These are phyloP conservation scores for Zasmidium angulare DNA, from an alignment of 2,329 filamentous ascomycete species.

Conservation along the genomic window DNA sequence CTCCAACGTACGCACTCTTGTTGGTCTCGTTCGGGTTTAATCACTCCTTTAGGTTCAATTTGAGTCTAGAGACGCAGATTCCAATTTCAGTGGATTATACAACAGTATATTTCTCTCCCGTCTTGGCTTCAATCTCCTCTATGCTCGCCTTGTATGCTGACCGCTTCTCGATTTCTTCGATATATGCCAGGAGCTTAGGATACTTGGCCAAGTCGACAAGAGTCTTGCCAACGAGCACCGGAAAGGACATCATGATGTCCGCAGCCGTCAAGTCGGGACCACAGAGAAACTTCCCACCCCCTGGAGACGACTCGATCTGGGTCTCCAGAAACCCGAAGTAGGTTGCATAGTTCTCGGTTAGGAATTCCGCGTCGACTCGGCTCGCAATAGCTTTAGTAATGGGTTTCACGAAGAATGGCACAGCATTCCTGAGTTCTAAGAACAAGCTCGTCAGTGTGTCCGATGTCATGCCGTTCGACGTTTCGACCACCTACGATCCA, in stretches of 20 bases:
- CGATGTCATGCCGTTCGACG: too few species aligned
- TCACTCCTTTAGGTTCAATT: too few species aligned
- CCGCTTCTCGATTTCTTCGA: conserved; percentile 44
- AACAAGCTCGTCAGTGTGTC: too few species aligned
- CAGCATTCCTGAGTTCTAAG: conserved; percentile 44
- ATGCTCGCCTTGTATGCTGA: conserved; percentile 48
- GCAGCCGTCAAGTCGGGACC: conserved; percentile 50
- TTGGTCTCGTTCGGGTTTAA: too few species aligned
- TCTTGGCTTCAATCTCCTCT: conserved; percentile 50
- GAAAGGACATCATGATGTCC: conserved; percentile 56
- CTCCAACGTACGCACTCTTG: too few species aligned
- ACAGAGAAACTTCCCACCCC: conserved; percentile 52
- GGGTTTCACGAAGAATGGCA: conserved; percentile 69
- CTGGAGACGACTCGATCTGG: conserved; percentile 48
- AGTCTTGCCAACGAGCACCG: conserved; percentile 46
- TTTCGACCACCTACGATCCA: conserved; percentile 51
- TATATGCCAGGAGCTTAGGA: conserved; percentile 49
- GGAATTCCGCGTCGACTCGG: conserved; percentile 46
- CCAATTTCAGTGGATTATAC: conserved; percentile 6
- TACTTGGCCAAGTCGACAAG: conserved; percentile 44
- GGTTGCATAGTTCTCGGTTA: conserved; percentile 48
- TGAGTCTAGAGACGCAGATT: too few species aligned
- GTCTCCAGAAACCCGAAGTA: conserved; percentile 54
- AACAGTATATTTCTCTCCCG: conserved; percentile 28
- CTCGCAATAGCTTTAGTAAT: conserved; percentile 58